Evolutionary conservation across 2,329 filamentous ascomycete genomes (phyloP).

Genomic region (Cladorrhinum sp.): DNA sequence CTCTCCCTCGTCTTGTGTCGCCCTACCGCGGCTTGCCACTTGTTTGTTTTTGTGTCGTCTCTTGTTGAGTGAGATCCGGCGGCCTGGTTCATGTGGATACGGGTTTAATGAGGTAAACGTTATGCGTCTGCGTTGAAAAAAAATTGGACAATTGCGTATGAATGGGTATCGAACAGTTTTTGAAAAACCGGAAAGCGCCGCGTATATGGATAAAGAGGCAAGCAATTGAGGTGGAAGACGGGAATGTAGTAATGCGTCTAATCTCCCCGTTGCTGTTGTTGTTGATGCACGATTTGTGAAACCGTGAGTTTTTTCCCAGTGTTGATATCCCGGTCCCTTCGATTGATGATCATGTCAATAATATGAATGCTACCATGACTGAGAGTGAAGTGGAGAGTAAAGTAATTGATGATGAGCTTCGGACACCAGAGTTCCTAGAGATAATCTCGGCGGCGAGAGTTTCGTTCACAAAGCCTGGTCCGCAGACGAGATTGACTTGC

Average conservation of each 20-base stretch:
- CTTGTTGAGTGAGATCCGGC: no score
- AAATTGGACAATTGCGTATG: not conserved
- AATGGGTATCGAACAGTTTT: not conserved
- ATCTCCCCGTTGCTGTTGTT: not conserved
- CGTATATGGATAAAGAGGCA: not conserved
- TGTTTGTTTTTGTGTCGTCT: no score
- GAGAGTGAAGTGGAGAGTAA: not conserved
- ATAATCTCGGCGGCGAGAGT: conserved; percentile 44
- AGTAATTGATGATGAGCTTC: not conserved
- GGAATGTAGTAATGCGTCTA: not conserved
- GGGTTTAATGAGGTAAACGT: no score
- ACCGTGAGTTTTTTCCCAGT: not conserved
- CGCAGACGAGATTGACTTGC: conserved; percentile 67
- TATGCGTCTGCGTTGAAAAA: no score
- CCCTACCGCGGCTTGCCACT: no score
- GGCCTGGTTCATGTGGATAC: no score
- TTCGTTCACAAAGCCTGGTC: conserved; percentile 54
- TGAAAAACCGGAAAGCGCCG: not conserved
- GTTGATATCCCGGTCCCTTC: not conserved
- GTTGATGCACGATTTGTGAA: not conserved
- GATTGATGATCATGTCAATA: not conserved
- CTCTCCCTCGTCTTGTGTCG: not conserved
- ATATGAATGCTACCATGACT: not conserved
- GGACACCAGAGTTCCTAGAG: conserved; percentile 6
- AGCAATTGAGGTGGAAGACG: not conserved